Evolutionary conservation across 192 early-diverging fungal species (phyloP).

Genomic region (Haplosporangium gracile): DNA sequence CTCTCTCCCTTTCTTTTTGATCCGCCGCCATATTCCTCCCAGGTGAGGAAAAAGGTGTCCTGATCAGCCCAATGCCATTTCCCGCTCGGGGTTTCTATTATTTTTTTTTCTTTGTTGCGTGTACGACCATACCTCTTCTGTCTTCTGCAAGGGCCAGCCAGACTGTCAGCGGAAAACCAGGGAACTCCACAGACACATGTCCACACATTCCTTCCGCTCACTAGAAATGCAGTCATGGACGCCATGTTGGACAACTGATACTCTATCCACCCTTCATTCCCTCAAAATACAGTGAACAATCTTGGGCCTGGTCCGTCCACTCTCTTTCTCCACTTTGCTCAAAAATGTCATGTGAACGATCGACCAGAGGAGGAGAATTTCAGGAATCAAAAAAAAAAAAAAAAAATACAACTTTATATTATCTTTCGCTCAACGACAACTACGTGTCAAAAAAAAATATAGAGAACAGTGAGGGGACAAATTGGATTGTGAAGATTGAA

Average conservation of each 20-base stretch:
- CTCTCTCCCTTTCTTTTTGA: not conserved
- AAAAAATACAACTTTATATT: not conserved
- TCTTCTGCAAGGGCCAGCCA: not conserved
- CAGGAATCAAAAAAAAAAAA: too few relatives aligned
- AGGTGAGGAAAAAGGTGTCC: not conserved
- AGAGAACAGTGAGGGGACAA: too few relatives aligned
- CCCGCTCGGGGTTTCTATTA: slow-evolving; percentile 6
- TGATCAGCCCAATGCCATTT: not conserved
- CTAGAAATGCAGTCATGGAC: not conserved
- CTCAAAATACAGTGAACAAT: not conserved
- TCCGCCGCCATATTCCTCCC: not conserved
- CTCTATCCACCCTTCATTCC: not conserved
- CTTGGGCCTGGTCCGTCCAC: not conserved
- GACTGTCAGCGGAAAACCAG: not conserved
- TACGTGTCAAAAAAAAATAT: too few relatives aligned
- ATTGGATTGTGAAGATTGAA: too few relatives aligned
- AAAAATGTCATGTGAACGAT: not conserved
- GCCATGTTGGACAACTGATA: not conserved
- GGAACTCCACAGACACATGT: not conserved
- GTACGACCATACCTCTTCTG: not conserved
- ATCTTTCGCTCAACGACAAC: not conserved
- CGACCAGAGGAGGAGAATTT: not conserved
- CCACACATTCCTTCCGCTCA: too few relatives aligned
- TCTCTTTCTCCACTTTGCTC: not conserved
- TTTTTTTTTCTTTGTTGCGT: not conserved